Evolutionary conservation across 208 protist genomes (phyloP), one percentile per base, ranked within the genome.

Genomic region (Trypanosomatidae sp.): DNA sequence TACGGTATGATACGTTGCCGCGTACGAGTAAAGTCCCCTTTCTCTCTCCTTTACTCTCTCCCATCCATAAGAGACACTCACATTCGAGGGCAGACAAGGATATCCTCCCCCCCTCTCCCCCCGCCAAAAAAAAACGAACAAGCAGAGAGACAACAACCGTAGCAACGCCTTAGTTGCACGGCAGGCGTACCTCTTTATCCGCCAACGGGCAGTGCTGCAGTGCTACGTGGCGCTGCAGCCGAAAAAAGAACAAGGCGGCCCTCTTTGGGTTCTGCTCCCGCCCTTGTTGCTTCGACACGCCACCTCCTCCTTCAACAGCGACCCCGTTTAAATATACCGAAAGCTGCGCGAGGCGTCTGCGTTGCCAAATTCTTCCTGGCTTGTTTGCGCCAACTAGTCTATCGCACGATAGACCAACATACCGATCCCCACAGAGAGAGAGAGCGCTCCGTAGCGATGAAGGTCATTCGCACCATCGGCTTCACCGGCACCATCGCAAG

Each of bases 401-500:
- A 7, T 22, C 44, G 17, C 6, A 25, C 19, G 5, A 28, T 3
- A 53, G 39, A 30, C 15, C 0, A 7, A 67, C 30, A 67, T 22
- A 67, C 30, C 50, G 3, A 50, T 4, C n/a, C 7, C 49, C n/a
- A 53, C 10, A 59, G 8, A 39, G n/a, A 25, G 7, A 15, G 62
- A 10, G 50, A 30, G 10, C n/a, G 25, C 39, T 12, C 43, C 10
- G 43, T 56, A 17, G 3, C 53, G 5, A 73, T 75, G 73, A 76
- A 76, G 69, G 56, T 58, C 3, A 73, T 82, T 15, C 66, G 62
- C 58, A 77, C 72, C 0, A 82, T 95, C 22, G 91, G 91, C 39
- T 87, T 95, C 69, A 91, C 91, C 0, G 91, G 91, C 55, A 90
- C 85, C 49, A 95, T 95, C n/a, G 91, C 88, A 15, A 92, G 86